Base-by-base conservation (phyloP, 2,329 filamentous ascomycete genomes). In the Colletotrichum echinochloae region DNA sequence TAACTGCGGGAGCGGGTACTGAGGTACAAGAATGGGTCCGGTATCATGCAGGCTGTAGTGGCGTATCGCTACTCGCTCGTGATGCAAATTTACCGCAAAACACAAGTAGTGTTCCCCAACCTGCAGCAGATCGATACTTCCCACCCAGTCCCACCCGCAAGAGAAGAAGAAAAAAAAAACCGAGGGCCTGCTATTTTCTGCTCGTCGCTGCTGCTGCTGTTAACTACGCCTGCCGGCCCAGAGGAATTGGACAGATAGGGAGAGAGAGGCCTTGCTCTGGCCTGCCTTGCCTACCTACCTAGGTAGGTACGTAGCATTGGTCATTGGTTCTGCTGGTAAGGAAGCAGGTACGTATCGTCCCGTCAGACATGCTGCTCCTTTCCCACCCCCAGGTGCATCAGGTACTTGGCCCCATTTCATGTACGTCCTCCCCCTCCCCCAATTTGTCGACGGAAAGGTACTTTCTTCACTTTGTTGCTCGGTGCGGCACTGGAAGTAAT, bases 1-100 rank as follows among this genome's bases (percentile, higher is more conserved):
- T 71, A 60, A 71, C 69, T 68, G 69, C 55, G 66, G 65, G 65
- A 65, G 69, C 69, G 65, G 69, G 65, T 71, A 65, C 69, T 48
- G 54, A 65, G 39, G 65, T 55, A 71, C 66, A 37, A 44, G 26
- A 44, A 65, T 71, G 69, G 69, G 48, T 65, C 59, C 41, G 5
- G 69, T 71, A 71, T 56, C 69, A 49, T 71, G 69, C 69, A 70
- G 69, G 62, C 39, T 67, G 64, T 37, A 52, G 28, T 26, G 20
- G 57, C 51, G 67, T 70, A 70, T 67, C 51, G 57, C 12, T 70
- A 70, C 67, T 30, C 23, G 4, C 0, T 26, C 2, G 3, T 7
- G 1, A 2, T 14, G 56, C 52, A 44, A 56, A 55, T 4, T 63
- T 64, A 54, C 39, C 12, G 23, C 28, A 8, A 26, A 11, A 16